A percentile compares a stretch with the other conserved stretches of the same genome.
phyloP scores from a whole-genome alignment of 2,329 filamentous ascomycete genomes.

The Alternaria gansuensis region DNA sequence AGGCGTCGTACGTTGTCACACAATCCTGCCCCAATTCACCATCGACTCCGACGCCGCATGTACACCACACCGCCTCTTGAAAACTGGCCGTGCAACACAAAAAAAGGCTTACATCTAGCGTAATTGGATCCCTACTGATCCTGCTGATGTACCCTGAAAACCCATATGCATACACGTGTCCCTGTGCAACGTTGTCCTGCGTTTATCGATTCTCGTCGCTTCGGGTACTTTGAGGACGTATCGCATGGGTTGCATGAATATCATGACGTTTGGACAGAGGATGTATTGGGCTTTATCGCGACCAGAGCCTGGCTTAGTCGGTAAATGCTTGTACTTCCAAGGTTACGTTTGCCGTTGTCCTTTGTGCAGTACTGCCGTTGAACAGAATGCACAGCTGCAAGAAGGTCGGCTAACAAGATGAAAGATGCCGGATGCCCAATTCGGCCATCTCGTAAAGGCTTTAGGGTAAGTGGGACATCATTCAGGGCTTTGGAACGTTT shows the following conservation, averaged over 20 bases:
- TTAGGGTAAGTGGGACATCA: neutral
- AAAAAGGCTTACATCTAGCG: neutral
- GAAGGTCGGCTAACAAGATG: too few relatives aligned
- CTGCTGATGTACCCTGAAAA: conserved; percentile 8
- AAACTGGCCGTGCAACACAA: conserved; percentile 1
- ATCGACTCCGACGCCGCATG: neutral
- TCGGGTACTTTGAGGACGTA: neutral
- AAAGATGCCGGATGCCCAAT: neutral
- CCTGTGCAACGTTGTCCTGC: conserved; percentile 14
- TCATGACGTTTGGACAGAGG: neutral
- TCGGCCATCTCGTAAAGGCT: neutral
- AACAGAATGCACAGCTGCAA: neutral
- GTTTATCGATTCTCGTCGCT: conserved; percentile 10
- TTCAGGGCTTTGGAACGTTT: too few relatives aligned
- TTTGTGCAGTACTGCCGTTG: neutral
- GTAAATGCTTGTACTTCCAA: neutral
- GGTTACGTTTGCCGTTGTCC: neutral
- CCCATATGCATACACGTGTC: conserved; percentile 19
- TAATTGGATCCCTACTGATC: conserved; percentile 6
- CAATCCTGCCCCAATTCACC: conserved; percentile 4
- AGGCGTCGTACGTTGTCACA: conserved; percentile 17
- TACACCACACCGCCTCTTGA: conserved; percentile 9
- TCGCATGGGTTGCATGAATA: neutral
- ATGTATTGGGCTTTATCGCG: neutral
- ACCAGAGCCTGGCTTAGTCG: neutral